A percentile compares a stretch with the other conserved stretches of the same genome.
Evolutionary conservation across 2,329 filamentous ascomycete genomes (phyloP).

Genomic region (Incumbomyces lentus): DNA sequence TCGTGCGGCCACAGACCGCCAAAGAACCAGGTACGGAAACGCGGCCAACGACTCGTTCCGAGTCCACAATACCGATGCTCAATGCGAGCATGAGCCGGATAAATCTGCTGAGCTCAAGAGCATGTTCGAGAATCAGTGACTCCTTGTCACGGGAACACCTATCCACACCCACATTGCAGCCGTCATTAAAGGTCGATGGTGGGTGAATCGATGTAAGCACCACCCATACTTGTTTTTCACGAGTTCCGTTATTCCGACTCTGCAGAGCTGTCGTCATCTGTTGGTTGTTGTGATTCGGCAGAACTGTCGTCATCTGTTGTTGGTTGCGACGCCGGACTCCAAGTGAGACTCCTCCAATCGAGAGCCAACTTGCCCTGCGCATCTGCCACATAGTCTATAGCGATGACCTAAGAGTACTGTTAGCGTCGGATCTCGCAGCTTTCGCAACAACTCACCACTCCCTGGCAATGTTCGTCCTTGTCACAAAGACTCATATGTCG

Average conservation of each 20-base stretch:
- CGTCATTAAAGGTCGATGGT: not conserved
- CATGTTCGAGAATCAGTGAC: not conserved
- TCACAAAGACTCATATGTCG: conserved; percentile 2
- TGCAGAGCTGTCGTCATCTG: not conserved
- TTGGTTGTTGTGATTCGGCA: conserved; percentile 1
- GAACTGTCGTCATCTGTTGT: no score
- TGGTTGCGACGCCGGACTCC: not conserved
- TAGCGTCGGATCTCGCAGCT: not conserved
- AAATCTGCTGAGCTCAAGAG: not conserved
- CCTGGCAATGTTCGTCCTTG: not conserved
- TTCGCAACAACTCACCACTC: not conserved
- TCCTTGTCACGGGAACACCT: not conserved
- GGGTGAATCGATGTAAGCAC: no score
- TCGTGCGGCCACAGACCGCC: not conserved
- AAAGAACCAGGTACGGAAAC: not conserved
- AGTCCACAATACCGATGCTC: not conserved
- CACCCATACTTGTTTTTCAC: not conserved
- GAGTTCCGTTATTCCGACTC: not conserved
- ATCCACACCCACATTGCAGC: not conserved
- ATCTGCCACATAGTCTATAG: conserved; percentile 4
- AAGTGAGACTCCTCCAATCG: conserved; percentile 1
- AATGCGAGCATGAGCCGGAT: not conserved
- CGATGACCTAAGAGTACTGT: not conserved
- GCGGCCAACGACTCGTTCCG: not conserved
- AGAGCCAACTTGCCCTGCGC: not conserved